A percentile compares a stretch with the other conserved stretches of the same genome.
Evolutionary conservation across 1,284 basidiomycete species (phyloP).

Genomic region (Ganoderma meredithae): DNA sequence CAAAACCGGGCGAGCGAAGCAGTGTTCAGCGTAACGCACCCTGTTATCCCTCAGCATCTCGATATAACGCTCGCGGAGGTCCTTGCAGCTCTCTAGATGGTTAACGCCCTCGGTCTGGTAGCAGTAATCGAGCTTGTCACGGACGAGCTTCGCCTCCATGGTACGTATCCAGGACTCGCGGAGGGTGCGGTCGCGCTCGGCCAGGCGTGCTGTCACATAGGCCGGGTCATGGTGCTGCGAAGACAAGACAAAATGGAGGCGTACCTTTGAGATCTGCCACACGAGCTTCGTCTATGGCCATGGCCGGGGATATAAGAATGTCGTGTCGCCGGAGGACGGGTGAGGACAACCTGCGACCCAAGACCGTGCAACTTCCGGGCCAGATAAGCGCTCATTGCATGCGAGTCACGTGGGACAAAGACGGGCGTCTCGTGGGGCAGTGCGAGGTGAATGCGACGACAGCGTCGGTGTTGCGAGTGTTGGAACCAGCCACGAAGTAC

Average conservation of each 20-base stretch:
- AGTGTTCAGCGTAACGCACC: slow-evolving; percentile 58
- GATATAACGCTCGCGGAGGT: slow-evolving; percentile 86
- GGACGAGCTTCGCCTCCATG: slow-evolving; percentile 93
- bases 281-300: slow-evolving; percentile 50
- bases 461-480: too few species aligned
- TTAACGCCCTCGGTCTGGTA: slow-evolving; percentile 93
- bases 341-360: slow-evolving; percentile 15
- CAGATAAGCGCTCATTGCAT: background rate
- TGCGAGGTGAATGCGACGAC: background rate
- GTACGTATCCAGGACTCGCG: slow-evolving; percentile 94
- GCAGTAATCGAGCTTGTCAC: slow-evolving; percentile 92
- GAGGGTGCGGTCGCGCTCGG: slow-evolving; percentile 80
- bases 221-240: background rate
- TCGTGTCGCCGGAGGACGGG: slow-evolving; percentile 19
- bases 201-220: slow-evolving; percentile 56
- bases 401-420: slow-evolving; percentile 13
- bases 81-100: slow-evolving; percentile 89
- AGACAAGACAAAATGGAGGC: slow-evolving; percentile 10
- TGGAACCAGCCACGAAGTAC: too few species aligned
- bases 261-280: slow-evolving; percentile 59
- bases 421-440: background rate
- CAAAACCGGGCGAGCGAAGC: background rate
- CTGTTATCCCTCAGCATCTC: slow-evolving; percentile 85
- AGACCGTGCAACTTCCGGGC: slow-evolving; percentile 5
- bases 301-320: slow-evolving; percentile 23